Percentiles rank a stretch among this genome's conserved stretches.
Evolutionary conservation across 768 basidiomycete species (phyloP).

Genomic region (Tylopilus sp.): DNA sequence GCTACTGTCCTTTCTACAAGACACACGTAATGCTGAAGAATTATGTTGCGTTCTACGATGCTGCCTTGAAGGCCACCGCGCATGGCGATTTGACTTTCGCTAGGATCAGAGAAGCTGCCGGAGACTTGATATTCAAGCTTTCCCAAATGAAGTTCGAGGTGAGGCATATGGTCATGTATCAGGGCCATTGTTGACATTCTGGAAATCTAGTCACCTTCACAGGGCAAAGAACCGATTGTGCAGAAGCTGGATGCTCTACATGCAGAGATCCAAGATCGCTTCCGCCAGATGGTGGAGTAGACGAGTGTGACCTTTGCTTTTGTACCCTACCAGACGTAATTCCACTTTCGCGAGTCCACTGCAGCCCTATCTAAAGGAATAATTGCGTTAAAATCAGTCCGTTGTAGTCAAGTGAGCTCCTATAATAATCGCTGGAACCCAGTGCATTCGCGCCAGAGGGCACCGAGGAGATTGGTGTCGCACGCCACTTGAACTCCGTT

Average conservation of each 20-base stretch:
- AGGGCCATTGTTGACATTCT: constrained; percentile 10
- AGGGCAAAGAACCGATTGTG: constrained; percentile 81
- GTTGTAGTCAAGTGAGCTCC: background rate
- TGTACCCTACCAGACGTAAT: constrained; percentile 26
- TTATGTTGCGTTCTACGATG: constrained; percentile 91
- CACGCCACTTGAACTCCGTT: background rate
- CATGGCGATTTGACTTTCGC: constrained; percentile 81
- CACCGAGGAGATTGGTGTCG: background rate
- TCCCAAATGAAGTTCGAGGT: constrained; percentile 99
- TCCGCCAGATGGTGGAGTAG: constrained; percentile 82
- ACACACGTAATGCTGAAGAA: constrained; percentile 93
- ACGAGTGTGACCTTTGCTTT: constrained; percentile 6
- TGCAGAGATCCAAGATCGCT: constrained; percentile 88
- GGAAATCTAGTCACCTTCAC: constrained; percentile 71
- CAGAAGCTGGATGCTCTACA: constrained; percentile 79
- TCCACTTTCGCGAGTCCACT: constrained; percentile 4
- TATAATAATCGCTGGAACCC: background rate
- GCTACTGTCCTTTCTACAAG: constrained; percentile 99
- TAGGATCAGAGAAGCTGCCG: constrained; percentile 81
- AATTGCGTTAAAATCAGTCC: background rate
- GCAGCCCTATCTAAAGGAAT: background rate
- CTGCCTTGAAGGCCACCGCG: constrained; percentile 81
- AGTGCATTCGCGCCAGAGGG: background rate
- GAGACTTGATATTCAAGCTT: constrained; percentile 93
- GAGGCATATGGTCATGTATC: constrained; percentile 18